phyloP scores from a whole-genome alignment of 768 basidiomycete species.

The Leccinum truebloodii region DNA sequence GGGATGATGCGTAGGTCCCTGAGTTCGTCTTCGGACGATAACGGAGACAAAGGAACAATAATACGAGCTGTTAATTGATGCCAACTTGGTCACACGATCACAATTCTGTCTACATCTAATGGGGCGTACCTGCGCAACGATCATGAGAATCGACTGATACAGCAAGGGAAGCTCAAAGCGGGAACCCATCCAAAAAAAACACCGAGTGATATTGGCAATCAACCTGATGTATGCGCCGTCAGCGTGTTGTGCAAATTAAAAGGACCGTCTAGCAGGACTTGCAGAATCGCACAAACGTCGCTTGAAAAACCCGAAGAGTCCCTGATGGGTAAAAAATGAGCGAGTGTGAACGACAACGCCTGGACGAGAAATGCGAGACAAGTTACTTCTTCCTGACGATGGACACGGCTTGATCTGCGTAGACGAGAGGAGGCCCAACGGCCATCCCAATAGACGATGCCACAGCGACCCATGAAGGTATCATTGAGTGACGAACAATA shows the following conservation, averaged over 20 bases:
- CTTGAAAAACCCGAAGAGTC: conserved; percentile 85
- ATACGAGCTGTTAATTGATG: conserved; percentile 53
- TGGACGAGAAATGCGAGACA: conserved; percentile 4
- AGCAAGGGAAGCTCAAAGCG: conserved; percentile 76
- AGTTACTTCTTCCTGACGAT: conserved; percentile 74
- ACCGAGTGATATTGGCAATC: conserved; percentile 82
- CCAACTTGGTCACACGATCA: conserved; percentile 22
- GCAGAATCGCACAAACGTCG: conserved; percentile 86
- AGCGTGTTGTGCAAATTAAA: conserved; percentile 7
- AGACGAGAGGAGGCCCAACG: conserved; percentile 80
- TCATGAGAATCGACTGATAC: conserved; percentile 85
- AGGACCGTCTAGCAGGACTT: conserved; percentile 21
- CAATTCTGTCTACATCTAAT: conserved; percentile 5
- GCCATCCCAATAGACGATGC: conserved; percentile 80
- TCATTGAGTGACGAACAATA: conserved; percentile 26
- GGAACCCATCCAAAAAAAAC: conserved; percentile 88
- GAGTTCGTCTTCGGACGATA: conserved; percentile 64
- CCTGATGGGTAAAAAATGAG: conserved; percentile 38
- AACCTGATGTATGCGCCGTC: conserved; percentile 44
- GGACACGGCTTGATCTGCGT: conserved; percentile 80
- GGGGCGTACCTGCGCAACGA: conserved; percentile 67
- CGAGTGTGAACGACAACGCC: conserved; percentile 5
- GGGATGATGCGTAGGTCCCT: conserved; percentile 58
- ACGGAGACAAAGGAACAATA: conserved; percentile 79
- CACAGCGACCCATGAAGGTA: conserved; percentile 65